Evolutionary conservation across 2,329 filamentous ascomycete genomes (phyloP).

Genomic region (Podosphaera leucotricha): DNA sequence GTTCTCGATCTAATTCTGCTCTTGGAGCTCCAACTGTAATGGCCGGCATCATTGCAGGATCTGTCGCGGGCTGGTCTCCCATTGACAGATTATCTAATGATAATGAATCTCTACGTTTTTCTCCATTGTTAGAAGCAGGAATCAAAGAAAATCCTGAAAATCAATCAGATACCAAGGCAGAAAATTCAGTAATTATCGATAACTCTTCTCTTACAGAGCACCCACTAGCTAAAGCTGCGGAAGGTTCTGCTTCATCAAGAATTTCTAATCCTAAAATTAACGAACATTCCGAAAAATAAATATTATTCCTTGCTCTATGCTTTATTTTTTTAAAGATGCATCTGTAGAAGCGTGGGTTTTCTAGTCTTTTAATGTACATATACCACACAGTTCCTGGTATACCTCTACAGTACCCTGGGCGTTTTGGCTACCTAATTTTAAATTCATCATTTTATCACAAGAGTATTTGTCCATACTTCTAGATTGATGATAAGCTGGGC

Average conservation of each 20-base stretch:
- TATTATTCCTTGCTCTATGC: background rate
- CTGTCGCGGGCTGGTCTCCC: slow-evolving; percentile 56
- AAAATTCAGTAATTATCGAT: slow-evolving; percentile 22
- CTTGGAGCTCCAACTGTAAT: slow-evolving; percentile 55
- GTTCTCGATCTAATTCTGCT: slow-evolving; percentile 41
- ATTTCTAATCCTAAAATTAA: background rate
- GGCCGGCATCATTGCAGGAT: slow-evolving; percentile 62
- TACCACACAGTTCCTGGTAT: background rate
- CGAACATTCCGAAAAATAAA: background rate
- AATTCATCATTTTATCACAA: background rate
- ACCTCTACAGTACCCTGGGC: background rate
- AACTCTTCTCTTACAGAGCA: slow-evolving; percentile 11
- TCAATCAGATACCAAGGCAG: slow-evolving; percentile 24
- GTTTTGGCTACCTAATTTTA: background rate
- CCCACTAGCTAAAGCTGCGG: background rate
- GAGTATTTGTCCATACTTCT: too few relatives aligned
- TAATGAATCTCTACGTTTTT: slow-evolving; percentile 12
- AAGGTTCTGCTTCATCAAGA: background rate
- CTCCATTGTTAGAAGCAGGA: slow-evolving; percentile 18
- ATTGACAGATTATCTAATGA: slow-evolving; percentile 29
- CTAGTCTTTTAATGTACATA: background rate
- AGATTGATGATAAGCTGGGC: too few relatives aligned
- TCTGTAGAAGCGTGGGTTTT: background rate
- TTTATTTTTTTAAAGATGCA: background rate
- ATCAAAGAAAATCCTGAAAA: slow-evolving; percentile 21